Conservation (phyloP, 2,329 filamentous ascomycete species). For the Rhinocladiella similis region DNA sequence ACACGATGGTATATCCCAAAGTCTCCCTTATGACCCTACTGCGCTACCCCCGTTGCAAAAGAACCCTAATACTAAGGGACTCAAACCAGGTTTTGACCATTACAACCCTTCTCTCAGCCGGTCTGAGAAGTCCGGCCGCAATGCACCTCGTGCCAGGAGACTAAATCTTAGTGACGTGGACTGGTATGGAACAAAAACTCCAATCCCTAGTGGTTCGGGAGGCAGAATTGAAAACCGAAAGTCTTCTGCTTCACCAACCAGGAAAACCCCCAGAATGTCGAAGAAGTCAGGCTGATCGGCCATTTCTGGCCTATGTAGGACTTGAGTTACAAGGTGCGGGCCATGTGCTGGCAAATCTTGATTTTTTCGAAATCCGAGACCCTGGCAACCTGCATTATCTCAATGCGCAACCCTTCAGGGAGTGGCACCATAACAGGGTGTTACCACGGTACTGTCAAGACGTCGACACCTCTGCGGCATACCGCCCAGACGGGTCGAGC, state of each 20-base stretch:
- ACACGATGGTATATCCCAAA: constrained; percentile 65
- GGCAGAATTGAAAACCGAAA: constrained; percentile 11
- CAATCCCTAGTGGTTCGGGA: background rate
- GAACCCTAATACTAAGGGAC: constrained; percentile 37
- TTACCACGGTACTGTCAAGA: too few species aligned
- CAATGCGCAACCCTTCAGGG: too few species aligned
- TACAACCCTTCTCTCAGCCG: constrained; percentile 39
- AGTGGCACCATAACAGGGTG: too few species aligned
- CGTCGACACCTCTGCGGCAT: too few species aligned
- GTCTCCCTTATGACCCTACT: constrained; percentile 43
- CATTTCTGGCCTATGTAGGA: constrained; percentile 16
- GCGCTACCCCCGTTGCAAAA: constrained; percentile 26
- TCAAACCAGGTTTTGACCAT: constrained; percentile 42
- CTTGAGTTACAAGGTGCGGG: constrained; percentile 4
- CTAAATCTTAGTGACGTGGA: constrained; percentile 96
- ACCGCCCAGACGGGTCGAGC: too few species aligned
- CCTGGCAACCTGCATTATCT: too few species aligned
- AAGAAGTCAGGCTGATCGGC: constrained; percentile 32
- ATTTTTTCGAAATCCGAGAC: background rate
- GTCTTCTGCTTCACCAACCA: constrained; percentile 7
- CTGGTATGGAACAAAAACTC: constrained; percentile 66
- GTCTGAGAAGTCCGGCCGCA: constrained; percentile 61
- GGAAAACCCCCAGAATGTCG: constrained; percentile 2
- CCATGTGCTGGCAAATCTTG: background rate
- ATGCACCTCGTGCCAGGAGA: constrained; percentile 80